These are phyloP conservation scores for Penicillium griseofulvum DNA, from an alignment of 2,329 filamentous ascomycete species.

Conservation along the genomic window DNA sequence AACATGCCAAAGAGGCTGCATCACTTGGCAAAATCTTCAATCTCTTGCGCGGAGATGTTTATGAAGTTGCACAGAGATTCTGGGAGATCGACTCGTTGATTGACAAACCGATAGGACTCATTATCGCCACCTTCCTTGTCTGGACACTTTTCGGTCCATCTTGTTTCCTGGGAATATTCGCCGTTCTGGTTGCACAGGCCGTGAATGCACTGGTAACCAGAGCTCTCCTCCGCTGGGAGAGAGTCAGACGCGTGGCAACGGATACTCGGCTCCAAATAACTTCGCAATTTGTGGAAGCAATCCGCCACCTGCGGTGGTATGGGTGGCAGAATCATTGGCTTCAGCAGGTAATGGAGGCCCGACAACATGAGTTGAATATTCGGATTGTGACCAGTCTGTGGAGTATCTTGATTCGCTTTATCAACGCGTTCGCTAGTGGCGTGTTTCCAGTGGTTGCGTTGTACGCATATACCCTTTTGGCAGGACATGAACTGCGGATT, in stretches of 20 bases:
- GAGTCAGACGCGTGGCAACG: constrained; percentile 67
- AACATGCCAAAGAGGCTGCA: constrained; percentile 56
- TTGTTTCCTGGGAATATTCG: constrained; percentile 69
- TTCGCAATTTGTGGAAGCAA: constrained; percentile 81
- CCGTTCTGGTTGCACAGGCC: constrained; percentile 66
- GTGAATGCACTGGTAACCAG: constrained; percentile 68
- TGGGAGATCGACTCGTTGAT: constrained; percentile 82
- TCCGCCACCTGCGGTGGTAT: constrained; percentile 77
- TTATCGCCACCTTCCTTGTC: constrained; percentile 70
- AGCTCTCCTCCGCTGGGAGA: constrained; percentile 66
- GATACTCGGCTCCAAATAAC: constrained; percentile 77
- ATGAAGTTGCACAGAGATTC: constrained; percentile 55
- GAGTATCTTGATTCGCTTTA: constrained; percentile 61
- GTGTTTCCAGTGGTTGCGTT: constrained; percentile 79
- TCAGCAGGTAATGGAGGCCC: constrained; percentile 63
- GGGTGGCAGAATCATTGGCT: constrained; percentile 79
- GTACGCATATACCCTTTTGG: constrained; percentile 73
- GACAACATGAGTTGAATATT: constrained; percentile 65
- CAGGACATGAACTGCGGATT: constrained; percentile 66
- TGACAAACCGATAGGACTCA: constrained; percentile 71
- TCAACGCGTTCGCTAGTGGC: constrained; percentile 69
- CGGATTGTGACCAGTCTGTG: constrained; percentile 64
- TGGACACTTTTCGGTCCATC: constrained; percentile 78
- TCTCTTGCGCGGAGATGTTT: constrained; percentile 63
- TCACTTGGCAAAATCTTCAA: constrained; percentile 91